phyloP scores from a whole-genome alignment of 2,329 filamentous ascomycete genomes.

The Talaromyces sp. region DNA sequence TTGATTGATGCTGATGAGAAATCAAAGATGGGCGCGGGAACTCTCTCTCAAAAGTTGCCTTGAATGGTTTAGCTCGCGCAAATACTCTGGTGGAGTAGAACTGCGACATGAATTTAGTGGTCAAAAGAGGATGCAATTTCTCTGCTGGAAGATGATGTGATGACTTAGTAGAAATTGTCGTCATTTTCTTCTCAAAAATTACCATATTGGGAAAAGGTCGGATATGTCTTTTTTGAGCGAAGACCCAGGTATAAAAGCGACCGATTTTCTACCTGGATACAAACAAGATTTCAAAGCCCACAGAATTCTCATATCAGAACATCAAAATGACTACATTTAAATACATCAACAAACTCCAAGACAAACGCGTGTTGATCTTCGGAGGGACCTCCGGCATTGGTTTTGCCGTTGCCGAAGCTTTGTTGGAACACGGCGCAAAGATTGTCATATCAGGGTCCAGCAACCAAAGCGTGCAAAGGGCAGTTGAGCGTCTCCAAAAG shows the following conservation, averaged over 20 bases:
- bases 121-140: not conserved
- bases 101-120: not conserved
- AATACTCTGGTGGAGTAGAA: not conserved
- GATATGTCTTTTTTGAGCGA: not conserved
- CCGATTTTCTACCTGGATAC: not conserved
- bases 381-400: constrained; percentile 52
- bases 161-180: not conserved
- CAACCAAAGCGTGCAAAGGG: constrained; percentile 32
- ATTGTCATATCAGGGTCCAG: constrained; percentile 47
- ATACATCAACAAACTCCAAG: constrained; percentile 38
- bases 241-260: not conserved
- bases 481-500: constrained; percentile 36
- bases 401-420: constrained; percentile 47
- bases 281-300: not conserved
- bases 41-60: constrained; percentile 4
- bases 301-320: not conserved
- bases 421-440: constrained; percentile 44
- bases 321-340: constrained; percentile 1
- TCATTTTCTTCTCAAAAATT: not conserved
- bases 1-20: not conserved
- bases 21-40: not conserved
- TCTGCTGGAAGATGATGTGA: not conserved
- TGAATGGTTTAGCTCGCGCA: not conserved
- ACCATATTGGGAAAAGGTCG: not conserved
- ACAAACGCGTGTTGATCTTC: constrained; percentile 45